Percentiles rank a stretch among this genome's conserved stretches.
Conservation (phyloP, 768 basidiomycete genomes). For the Suillus occidentalis region DNA sequence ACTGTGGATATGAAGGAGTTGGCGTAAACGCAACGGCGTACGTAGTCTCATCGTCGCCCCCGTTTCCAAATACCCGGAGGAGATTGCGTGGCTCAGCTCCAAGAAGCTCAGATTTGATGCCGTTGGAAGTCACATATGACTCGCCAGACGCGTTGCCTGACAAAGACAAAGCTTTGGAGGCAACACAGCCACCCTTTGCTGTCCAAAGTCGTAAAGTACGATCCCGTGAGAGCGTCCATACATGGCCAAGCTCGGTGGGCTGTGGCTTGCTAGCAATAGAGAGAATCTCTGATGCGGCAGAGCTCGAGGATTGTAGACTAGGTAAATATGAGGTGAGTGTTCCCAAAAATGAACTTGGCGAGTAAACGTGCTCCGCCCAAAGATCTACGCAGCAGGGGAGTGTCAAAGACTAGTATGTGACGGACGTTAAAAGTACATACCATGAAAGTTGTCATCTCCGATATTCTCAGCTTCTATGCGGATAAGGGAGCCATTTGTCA, state of each 20-base stretch:
- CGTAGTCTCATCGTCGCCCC: conserved; percentile 49
- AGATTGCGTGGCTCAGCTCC: conserved; percentile 63
- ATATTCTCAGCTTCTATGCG: conserved; percentile 66
- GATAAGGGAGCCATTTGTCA: conserved; percentile 62
- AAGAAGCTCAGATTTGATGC: conserved; percentile 47
- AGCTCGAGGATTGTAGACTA: conserved; percentile 43
- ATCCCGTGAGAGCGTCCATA: conserved; percentile 88
- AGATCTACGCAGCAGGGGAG: conserved; percentile 47
- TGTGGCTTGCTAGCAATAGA: conserved; percentile 72
- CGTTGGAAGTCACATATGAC: conserved; percentile 21
- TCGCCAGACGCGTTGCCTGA: conserved; percentile 33
- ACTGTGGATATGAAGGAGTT: conserved; percentile 57
- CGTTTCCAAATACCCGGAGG: conserved; percentile 58
- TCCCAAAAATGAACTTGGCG: conserved; percentile 66
- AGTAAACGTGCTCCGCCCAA: conserved; percentile 67
- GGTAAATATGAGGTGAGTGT: conserved; percentile 68
- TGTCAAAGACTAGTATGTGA: conserved; percentile 7
- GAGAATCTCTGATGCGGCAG: conserved; percentile 60
- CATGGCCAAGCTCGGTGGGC: conserved; percentile 70
- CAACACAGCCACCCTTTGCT: conserved; percentile 69
- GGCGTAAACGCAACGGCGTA: conserved; percentile 75
- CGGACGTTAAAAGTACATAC: conserved; percentile 40
- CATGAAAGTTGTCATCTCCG: conserved; percentile 54
- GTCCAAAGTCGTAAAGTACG: conserved; percentile 85
- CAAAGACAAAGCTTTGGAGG: conserved; percentile 53